phyloP scores from a whole-genome alignment of 768 basidiomycete genomes.

The Lentinula raphanica region DNA sequence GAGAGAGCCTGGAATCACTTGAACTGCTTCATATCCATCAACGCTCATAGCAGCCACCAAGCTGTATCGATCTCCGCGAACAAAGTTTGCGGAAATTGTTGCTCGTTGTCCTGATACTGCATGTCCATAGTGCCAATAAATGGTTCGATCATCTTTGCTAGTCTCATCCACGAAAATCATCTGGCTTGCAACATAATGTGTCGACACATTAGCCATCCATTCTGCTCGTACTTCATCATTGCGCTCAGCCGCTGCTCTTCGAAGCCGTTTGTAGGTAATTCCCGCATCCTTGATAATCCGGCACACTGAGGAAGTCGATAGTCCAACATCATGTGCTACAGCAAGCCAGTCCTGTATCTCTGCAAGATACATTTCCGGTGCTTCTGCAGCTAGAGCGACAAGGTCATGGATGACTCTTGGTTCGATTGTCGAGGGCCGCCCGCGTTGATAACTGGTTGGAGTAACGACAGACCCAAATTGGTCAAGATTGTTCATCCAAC shows the following conservation, averaged over 20 bases:
- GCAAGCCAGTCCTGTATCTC: background rate
- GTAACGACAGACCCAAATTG: background rate
- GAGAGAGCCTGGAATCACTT: slow-evolving; percentile 23
- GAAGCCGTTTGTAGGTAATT: slow-evolving; percentile 20
- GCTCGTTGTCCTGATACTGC: slow-evolving; percentile 16
- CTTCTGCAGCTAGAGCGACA: background rate
- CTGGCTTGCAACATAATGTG: slow-evolving; percentile 12
- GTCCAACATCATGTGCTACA: slow-evolving; percentile 11
- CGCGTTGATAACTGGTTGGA: background rate
- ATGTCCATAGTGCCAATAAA: slow-evolving; percentile 19
- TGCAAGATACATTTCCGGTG: background rate
- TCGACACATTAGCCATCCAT: slow-evolving; percentile 8
- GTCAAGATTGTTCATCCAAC: background rate
- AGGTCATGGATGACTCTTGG: background rate
- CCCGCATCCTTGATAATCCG: slow-evolving; percentile 13
- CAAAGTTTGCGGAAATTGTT: slow-evolving; percentile 13
- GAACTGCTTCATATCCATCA: slow-evolving; percentile 20
- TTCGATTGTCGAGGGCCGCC: background rate
- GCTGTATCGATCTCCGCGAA: slow-evolving; percentile 17
- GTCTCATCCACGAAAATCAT: slow-evolving; percentile 24
- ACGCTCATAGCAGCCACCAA: slow-evolving; percentile 22
- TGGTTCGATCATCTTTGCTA: slow-evolving; percentile 25
- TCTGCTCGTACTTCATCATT: slow-evolving; percentile 11
- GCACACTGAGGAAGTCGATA: slow-evolving; percentile 6
- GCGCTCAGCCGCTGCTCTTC: slow-evolving; percentile 11